Base-by-base conservation (phyloP, 345 rosid genomes). In the Eutrema heterophyllum region DNA sequence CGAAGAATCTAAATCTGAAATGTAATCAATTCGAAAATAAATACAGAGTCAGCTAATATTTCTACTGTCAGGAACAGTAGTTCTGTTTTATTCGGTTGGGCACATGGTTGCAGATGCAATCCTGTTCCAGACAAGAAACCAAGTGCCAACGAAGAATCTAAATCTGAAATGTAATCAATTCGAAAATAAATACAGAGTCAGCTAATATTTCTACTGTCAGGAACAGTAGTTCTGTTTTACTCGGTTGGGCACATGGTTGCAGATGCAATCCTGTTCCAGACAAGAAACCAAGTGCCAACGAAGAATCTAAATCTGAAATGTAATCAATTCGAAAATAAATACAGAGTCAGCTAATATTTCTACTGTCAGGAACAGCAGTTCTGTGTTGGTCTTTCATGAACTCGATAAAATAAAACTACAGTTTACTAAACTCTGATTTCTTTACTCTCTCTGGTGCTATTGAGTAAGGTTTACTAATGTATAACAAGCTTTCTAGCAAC, bases 401-500 rank as follows among this genome's bases (percentile, higher is more conserved):
- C 30, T 35, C 29, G 45, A 54, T 54, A 16, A 26, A 30, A 27
- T 2, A n/a, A 45, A 26, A 44, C 57, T 55, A 53, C 5, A 60
- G 45, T 29, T 12, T 16, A 32, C 43, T 21, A 35, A 44, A 54
- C 56, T 63, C 53, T 14, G 45, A 43, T 41, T 61, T 63, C 36
- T 52, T 72, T 32, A 24, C 3, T 43, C 41, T 18, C 52, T 59
- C 7, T 40, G 62, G 11, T 67, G 52, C 71, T 51, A 67, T 12
- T 33, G 39, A 9, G 15, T 38, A 55, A 0, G 59, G 36, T 36
- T 29, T 24, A 21, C 67, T 14, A 6, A 40, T 49, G 50, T 64
- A 71, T 63, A 61, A 87, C 54, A 79, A 92, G 48, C 67, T 87
- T 87, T 75, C 85, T 86, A 5, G 85, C 88, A 70, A 90, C 86